Evolutionary conservation across 192 early-diverging fungal genomes (phyloP).

Genomic region (Backusella mclennaniae): DNA sequence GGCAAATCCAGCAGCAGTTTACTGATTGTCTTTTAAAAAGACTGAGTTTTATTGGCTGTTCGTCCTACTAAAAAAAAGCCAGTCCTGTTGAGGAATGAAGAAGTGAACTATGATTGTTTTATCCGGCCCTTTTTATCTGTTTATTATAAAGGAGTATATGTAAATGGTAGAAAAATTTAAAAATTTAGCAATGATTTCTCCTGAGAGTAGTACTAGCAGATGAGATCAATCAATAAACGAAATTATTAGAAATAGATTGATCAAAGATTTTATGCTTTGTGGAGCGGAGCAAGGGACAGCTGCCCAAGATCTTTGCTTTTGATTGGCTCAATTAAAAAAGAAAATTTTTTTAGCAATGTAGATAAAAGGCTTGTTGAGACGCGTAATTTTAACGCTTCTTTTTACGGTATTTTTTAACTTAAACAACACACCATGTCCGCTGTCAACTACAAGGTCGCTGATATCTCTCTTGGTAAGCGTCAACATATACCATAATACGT

Average conservation of each 20-base stretch:
- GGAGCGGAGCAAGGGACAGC: constrained; percentile 2
- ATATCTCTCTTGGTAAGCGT: constrained; percentile 90
- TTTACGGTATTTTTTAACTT: constrained; percentile 4
- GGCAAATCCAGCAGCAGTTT: not conserved
- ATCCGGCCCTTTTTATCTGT: not conserved
- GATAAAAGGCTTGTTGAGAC: not conserved
- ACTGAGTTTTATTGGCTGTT: constrained; percentile 2
- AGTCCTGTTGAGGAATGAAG: not conserved
- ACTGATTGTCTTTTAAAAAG: not conserved
- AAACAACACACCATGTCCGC: not conserved
- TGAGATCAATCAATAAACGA: not conserved
- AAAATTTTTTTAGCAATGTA: constrained; percentile 16
- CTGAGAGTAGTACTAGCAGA: not conserved
- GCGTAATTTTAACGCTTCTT: constrained; percentile 12
- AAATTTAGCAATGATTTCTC: not conserved
- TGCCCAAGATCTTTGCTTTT: not conserved
- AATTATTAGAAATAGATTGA: constrained; percentile 6
- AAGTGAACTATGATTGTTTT: not conserved
- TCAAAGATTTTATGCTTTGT: constrained; percentile 7
- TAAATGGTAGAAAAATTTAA: not conserved
- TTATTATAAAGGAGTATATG: not conserved
- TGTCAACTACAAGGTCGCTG: constrained; percentile 62
- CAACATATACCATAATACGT: constrained; percentile 72
- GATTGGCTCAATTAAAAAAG: constrained; percentile 5
- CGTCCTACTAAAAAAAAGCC: constrained; percentile 7